Percentiles rank a stretch among this genome's conserved stretches.
Evolutionary conservation across 108 stramenopile genomes (phyloP).

Genomic region (Aureococcus anophagefferens): DNA sequence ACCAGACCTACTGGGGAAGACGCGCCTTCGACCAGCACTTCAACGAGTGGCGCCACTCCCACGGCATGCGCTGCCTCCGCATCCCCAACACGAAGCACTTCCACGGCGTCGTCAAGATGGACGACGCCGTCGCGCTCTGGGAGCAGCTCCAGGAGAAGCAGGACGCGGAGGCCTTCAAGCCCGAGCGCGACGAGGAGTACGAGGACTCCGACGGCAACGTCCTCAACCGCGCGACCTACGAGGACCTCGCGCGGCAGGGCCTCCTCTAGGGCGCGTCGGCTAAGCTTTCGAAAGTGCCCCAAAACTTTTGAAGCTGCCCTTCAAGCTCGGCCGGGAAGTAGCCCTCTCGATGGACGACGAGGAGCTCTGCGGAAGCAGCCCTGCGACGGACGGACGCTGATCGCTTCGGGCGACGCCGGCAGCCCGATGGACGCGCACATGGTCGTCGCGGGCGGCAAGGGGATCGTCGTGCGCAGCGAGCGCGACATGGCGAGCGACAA

Average conservation of each 20-base stretch:
- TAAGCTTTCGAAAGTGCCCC: no score
- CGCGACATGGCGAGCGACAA: no score
- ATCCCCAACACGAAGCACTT: conserved; percentile 99
- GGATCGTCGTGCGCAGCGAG: no score
- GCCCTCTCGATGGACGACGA: no score
- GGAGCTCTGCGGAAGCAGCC: no score
- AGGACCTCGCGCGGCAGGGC: conserved; percentile 89
- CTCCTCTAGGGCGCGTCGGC: conserved; percentile 69
- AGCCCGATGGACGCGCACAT: no score
- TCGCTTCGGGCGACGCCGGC: no score
- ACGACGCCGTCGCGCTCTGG: conserved; percentile 88
- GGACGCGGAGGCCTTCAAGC: conserved; percentile 64
- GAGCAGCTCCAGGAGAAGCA: conserved; percentile 60
- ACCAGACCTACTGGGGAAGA: conserved; percentile 84
- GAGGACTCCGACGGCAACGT: conserved; percentile 98
- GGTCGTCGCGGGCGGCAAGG: no score
- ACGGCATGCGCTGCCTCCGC: conserved; percentile 91
- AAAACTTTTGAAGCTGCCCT: no score
- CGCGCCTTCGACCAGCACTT: conserved; percentile 89
- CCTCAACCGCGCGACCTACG: conserved; percentile 75
- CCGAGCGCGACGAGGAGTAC: conserved; percentile 82
- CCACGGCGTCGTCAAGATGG: conserved; percentile 92
- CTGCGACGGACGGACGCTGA: no score
- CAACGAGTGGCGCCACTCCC: conserved; percentile 87
- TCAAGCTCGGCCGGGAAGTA: no score